Evolutionary conservation across 805 yeast species (phyloP).

Genomic region (Barnettozyma sucrosica): DNA sequence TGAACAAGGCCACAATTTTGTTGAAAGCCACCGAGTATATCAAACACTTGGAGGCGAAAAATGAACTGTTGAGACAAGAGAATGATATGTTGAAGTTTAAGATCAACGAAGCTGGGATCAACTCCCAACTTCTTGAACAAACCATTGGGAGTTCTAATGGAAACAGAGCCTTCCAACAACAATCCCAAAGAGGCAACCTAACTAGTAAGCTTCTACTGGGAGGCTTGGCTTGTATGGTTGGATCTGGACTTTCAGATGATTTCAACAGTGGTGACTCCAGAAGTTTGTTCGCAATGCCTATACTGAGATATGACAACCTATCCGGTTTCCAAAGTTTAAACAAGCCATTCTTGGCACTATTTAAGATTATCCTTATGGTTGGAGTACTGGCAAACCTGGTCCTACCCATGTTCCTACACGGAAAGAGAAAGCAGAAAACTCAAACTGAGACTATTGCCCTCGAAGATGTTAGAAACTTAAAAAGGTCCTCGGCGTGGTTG

Average conservation of each 20-base stretch:
- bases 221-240: slow-evolving; percentile 59
- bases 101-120: slow-evolving; percentile 14
- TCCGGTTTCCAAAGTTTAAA: slow-evolving; percentile 25
- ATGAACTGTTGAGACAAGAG: slow-evolving; percentile 42
- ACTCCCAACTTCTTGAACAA: slow-evolving; percentile 6
- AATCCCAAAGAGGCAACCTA: slow-evolving; percentile 11
- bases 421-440: slow-evolving; percentile 5
- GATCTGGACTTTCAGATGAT: slow-evolving; percentile 53
- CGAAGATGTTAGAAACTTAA: slow-evolving; percentile 23
- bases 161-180: slow-evolving; percentile 10
- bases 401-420: slow-evolving; percentile 17
- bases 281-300: slow-evolving; percentile 44
- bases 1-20: slow-evolving; percentile 72
- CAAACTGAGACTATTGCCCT: neutral
- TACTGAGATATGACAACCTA: slow-evolving; percentile 27
- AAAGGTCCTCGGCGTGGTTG: slow-evolving; percentile 14
- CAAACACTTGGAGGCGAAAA: slow-evolving; percentile 62
- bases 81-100: slow-evolving; percentile 35
- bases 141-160: neutral
- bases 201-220: slow-evolving; percentile 51
- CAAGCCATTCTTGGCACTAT: slow-evolving; percentile 24
- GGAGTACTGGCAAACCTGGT: slow-evolving; percentile 25
- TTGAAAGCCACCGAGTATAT: slow-evolving; percentile 76
- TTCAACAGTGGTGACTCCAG: slow-evolving; percentile 36
- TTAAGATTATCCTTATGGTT: slow-evolving; percentile 25